Evolutionary conservation across 805 yeast genomes (phyloP), one percentile per base, ranked within the genome.

Genomic region (Candida sonorensis): DNA sequence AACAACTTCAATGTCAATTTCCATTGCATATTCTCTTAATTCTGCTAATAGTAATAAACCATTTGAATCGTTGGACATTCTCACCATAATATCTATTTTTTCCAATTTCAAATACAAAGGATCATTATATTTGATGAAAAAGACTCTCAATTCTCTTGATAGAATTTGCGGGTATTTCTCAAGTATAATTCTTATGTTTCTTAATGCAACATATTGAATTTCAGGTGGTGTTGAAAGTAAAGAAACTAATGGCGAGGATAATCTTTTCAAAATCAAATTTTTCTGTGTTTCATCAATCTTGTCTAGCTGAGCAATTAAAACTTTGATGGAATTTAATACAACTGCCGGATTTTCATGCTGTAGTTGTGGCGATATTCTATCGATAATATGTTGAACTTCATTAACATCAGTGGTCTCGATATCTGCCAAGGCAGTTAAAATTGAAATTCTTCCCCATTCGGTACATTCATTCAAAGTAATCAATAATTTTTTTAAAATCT

Each of bases 311-410:
- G 75, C 73, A 13, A 90, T 54, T 6, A 88, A 75, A 2, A 83
- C 86, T 51, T 87, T 85, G 40, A 92, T 76, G 1, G 96, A 73
- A 17, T 85, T 74, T 44, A 90, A 63, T 3, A 92, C 97, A 14
- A 92, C 97, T 4, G 95, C 84, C 0, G 98, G 95, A 55, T 90
- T 90, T 16, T 84, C 97, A 56, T 90, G 98, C 62, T 90, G 98
- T 50, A 90, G 72, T 61, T 92, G 97, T 10, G 98, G 97, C 8
- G 84, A 73, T 8, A 86, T 87, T 41, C 95, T 70, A 49, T 90
- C 97, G 40, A 90, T 72, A 34, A 90, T 84, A 50, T 84, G 87
- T 38, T 72, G 76, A 2, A 94, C 87, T 52, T 88, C 95, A 11
- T 69, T 63, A 2, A 62, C 53, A 28, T 67, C 72, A 2, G 53